phyloP scores from a whole-genome alignment of 2,329 filamentous ascomycete species.

The Lasiodiplodia gonubiensis region DNA sequence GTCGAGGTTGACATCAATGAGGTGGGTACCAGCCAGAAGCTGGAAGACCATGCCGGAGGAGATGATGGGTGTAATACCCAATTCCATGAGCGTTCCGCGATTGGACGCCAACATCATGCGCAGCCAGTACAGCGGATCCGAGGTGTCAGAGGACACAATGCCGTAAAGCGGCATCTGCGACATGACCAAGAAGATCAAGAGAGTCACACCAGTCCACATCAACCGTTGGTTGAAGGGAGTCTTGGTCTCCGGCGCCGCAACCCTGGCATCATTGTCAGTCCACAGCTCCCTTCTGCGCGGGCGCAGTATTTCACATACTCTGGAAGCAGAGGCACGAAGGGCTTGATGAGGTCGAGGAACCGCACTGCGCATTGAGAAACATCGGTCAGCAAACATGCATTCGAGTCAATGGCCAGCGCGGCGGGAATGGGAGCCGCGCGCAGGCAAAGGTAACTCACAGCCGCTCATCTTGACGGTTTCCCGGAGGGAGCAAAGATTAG shows the following conservation, averaged over 20 bases:
- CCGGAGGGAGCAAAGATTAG: constrained; percentile 39
- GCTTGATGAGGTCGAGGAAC: constrained; percentile 99
- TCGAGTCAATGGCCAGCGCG: constrained; percentile 26
- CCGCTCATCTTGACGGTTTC: constrained; percentile 62
- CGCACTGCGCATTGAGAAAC: constrained; percentile 67
- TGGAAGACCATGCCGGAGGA: constrained; percentile 99
- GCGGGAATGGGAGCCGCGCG: constrained; percentile 13
- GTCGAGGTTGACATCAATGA: constrained; percentile 99
- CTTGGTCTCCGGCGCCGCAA: constrained; percentile 93
- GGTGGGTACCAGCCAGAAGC: constrained; percentile 97
- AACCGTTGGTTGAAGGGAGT: constrained; percentile 90
- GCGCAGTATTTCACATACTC: constrained; percentile 68
- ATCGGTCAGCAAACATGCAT: constrained; percentile 35
- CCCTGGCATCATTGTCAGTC: constrained; percentile 24
- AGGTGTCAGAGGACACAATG: constrained; percentile 95
- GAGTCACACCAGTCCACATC: constrained; percentile 67
- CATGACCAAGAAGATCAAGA: constrained; percentile 99
- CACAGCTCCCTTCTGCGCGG: neutral
- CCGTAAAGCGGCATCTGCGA: constrained; percentile 96
- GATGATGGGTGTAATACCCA: constrained; percentile 97
- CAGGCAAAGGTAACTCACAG: constrained; percentile 54
- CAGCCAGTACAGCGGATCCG: constrained; percentile 98
- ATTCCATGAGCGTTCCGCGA: constrained; percentile 91
- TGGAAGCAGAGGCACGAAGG: constrained; percentile 98
- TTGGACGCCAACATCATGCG: constrained; percentile 99